A percentile compares a stretch with the other conserved stretches of the same genome.
phyloP scores from a whole-genome alignment of 352 stramenopile genomes.

The Phytopythium litorale region DNA sequence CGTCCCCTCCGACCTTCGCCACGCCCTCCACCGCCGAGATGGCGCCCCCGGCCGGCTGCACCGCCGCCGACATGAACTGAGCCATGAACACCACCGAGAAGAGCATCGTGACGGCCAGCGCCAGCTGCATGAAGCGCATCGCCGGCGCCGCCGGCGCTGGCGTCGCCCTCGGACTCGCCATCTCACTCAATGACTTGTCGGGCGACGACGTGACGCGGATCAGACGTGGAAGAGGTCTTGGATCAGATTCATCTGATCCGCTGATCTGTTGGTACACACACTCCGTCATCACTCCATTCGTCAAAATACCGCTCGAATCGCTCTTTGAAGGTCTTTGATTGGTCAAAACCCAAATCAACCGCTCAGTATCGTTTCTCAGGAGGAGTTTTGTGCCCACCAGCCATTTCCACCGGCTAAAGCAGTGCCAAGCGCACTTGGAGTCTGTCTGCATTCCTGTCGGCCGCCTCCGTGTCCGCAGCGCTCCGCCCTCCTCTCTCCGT shows the following conservation, averaged over 20 bases:
- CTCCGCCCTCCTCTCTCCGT: too few species aligned
- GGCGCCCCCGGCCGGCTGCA: slow-evolving; percentile 14
- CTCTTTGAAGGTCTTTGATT: too few species aligned
- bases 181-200: slow-evolving; percentile 1
- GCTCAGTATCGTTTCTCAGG: too few species aligned
- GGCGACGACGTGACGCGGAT: not conserved
- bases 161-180: slow-evolving; percentile 13
- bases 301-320: too few species aligned
- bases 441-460: too few species aligned
- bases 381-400: not conserved
- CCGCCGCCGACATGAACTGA: slow-evolving; percentile 51
- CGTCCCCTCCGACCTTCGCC: slow-evolving; percentile 14
- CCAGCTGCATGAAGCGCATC: slow-evolving; percentile 72
- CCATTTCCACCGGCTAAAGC: not conserved
- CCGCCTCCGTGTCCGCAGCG: too few species aligned
- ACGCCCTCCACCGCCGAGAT: slow-evolving; percentile 17
- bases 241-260: too few species aligned
- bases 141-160: slow-evolving; percentile 25
- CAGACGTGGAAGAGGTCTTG: too few species aligned
- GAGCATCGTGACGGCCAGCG: slow-evolving; percentile 45
- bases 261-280: too few species aligned
- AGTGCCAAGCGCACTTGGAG: not conserved
- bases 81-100: slow-evolving; percentile 71
- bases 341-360: too few species aligned
- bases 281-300: too few species aligned